Conservation (phyloP, 2,329 filamentous ascomycete species). For the Aspergillus sp. region DNA sequence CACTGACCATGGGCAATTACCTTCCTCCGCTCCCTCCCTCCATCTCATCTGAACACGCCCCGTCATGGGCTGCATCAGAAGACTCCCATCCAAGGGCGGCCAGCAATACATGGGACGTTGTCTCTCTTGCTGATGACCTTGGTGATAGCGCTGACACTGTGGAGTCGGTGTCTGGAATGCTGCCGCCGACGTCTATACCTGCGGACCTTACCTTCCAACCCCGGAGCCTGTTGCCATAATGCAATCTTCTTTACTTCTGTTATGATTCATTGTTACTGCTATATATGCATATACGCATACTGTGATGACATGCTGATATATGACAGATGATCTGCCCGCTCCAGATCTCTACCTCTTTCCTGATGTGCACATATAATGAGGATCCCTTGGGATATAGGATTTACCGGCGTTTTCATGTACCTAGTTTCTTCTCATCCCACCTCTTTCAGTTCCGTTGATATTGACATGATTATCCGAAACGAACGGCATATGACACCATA, state of each 20-base stretch:
- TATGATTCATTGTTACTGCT: background rate
- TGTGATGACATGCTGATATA: background rate
- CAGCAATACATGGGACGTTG: constrained; percentile 8
- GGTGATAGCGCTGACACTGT: constrained; percentile 5
- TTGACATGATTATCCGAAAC: background rate
- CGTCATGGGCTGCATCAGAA: constrained; percentile 3
- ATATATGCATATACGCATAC: background rate
- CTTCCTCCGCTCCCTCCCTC: constrained; percentile 28
- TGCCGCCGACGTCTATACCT: constrained; percentile 5
- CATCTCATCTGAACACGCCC: constrained; percentile 2
- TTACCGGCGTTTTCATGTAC: background rate
- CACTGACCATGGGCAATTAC: constrained; percentile 35
- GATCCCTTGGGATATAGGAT: background rate
- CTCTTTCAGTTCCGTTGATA: background rate
- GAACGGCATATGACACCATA: background rate
- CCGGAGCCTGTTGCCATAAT: constrained; percentile 4
- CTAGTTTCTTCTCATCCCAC: background rate
- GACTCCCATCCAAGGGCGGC: background rate
- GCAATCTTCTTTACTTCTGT: background rate
- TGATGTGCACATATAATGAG: background rate
- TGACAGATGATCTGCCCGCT: background rate
- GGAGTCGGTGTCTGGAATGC: constrained; percentile 13
- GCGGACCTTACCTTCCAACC: constrained; percentile 8
- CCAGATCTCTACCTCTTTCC: background rate
- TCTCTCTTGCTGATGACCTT: constrained; percentile 9